A percentile compares a stretch with the other conserved stretches of the same genome.
Conservation (phyloP, 1,284 basidiomycete species). For the Fomitopsis betulina region DNA sequence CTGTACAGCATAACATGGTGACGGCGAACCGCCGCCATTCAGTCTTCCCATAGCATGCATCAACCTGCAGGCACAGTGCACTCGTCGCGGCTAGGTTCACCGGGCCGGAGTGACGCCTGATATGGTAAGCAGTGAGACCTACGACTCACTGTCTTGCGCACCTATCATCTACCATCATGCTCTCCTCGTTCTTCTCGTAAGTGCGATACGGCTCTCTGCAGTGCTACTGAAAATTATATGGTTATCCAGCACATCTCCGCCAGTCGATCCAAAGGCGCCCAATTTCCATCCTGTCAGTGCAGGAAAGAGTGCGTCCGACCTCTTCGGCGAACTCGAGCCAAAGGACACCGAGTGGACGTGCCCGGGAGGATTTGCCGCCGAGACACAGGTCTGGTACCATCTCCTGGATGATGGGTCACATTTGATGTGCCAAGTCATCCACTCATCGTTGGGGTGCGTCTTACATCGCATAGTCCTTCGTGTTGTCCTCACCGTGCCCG, state of each 20-base stretch:
- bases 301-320: conserved; percentile 43
- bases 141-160: too few relatives aligned
- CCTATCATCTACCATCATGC: too few relatives aligned
- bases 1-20: neutral
- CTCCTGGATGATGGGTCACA: conserved; percentile 80
- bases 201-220: conserved; percentile 26
- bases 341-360: conserved; percentile 84
- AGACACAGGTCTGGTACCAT: conserved; percentile 91
- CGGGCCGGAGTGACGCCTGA: neutral
- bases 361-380: conserved; percentile 82
- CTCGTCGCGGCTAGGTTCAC: too few relatives aligned
- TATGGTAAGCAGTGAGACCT: neutral
- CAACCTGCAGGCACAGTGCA: too few relatives aligned
- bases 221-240: conserved; percentile 9
- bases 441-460: conserved; percentile 89
- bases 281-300: conserved; percentile 80
- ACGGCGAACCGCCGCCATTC: neutral
- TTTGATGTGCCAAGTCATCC: conserved; percentile 91
- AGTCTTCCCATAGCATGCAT: neutral
- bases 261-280: conserved; percentile 59
- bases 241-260: conserved; percentile 40
- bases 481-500: neutral
- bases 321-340: conserved; percentile 67
- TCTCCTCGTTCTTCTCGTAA: conserved; percentile 70
- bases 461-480: conserved; percentile 1